Evolutionary conservation across 306 rosid species (phyloP).

Genomic region (Rosa multiflora): DNA sequence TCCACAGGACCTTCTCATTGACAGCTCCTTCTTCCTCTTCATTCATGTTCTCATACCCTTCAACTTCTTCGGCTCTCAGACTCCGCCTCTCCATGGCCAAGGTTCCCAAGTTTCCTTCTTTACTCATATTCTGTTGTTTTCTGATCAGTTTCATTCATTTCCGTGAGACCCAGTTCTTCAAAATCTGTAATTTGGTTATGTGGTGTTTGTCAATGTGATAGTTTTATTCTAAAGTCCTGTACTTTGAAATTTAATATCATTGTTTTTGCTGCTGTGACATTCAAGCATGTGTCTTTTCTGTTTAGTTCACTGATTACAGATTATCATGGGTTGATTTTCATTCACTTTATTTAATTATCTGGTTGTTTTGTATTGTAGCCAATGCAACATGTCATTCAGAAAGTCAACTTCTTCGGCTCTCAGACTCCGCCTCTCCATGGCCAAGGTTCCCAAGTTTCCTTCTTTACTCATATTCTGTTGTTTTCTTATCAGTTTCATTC

Average conservation of each 20-base stretch:
- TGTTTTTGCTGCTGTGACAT: neutral
- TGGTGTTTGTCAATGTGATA: neutral
- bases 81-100: slow-evolving; percentile 52
- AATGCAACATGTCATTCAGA: neutral
- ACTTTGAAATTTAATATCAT: neutral
- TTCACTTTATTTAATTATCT: too few species aligned
- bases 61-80: slow-evolving; percentile 39
- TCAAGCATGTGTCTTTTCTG: neutral
- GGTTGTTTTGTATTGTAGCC: neutral
- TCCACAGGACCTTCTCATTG: slow-evolving; percentile 50
- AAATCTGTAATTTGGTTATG: neutral
- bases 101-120: slow-evolving; percentile 18
- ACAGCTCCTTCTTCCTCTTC: slow-evolving; percentile 26
- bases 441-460: slow-evolving; percentile 29
- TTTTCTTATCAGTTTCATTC: neutral
- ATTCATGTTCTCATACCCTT: slow-evolving; percentile 24
- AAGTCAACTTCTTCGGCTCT: slow-evolving; percentile 36
- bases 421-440: slow-evolving; percentile 51
- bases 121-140: neutral
- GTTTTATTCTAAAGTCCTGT: neutral
- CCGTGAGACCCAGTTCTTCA: neutral
- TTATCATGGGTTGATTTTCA: neutral
- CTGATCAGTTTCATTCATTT: neutral
- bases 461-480: neutral
- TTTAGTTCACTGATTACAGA: neutral